Base-by-base conservation (phyloP, 2,329 filamentous ascomycete genomes). In the Diaporthe batatas region DNA sequence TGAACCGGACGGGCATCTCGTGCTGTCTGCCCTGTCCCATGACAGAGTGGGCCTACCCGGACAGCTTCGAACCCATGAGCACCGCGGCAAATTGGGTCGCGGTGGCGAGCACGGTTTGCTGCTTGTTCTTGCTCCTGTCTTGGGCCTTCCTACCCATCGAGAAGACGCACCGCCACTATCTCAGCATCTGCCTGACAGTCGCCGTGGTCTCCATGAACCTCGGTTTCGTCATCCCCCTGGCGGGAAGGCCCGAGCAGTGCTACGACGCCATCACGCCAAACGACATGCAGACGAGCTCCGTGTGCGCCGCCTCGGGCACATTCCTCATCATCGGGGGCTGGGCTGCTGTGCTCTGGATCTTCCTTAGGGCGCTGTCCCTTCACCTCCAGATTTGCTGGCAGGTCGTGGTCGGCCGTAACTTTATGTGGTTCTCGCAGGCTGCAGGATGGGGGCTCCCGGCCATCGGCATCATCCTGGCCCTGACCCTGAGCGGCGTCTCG, bases 341-440 rank as follows among this genome's bases (percentile, higher is more conserved):
- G 88, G 89, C 91, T 39, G 93, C 92, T 58, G 90, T 94, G 42
- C 91, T 97, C 82, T 99, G 96, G 96, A 91, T 95, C 75, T 97
- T 98, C 80, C 88, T 98, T 74, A 91, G 96, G 75, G 93, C 96
- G 0, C 84, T 98, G 44, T 97, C 95, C 6, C 92, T 99, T 78
- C 96, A 99, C 82, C 90, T 99, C 34, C 96, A 98, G 82, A 98
- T 99, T 76, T 98, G 95, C 86, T 99, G 96, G 96, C 95, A 98
- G 81, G 88, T 97, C 44, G 91, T 96, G 10, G 93, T 97, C 5
- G 96, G 96, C 51, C 90, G 91, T 57, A 93, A 89, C 78, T 98
- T 98, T 83, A 98, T 98, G 91, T 94, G 94, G 86, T 89, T 90
- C 76, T 91, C 96, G 3, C 91, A 98, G 79, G 87, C 89, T 21